These are phyloP conservation scores for Aschersonia sp. DNA, from an alignment of 2,329 filamentous ascomycete genomes.

Conservation along the genomic window DNA sequence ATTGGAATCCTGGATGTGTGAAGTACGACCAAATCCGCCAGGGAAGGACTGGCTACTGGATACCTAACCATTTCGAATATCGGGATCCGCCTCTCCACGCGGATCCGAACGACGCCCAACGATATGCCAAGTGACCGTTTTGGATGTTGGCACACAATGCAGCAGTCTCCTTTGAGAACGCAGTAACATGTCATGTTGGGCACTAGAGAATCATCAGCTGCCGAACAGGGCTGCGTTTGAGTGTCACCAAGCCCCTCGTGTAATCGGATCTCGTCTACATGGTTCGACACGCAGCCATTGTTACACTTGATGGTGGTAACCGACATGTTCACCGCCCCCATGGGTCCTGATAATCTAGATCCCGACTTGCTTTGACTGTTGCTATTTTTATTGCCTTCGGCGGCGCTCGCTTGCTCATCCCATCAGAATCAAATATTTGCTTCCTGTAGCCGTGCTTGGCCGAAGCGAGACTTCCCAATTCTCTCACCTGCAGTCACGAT, in stretches of 20 bases:
- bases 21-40: constrained; percentile 11
- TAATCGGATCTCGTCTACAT: constrained; percentile 1
- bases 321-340: constrained; percentile 4
- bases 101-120: no score
- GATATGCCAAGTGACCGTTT: no score
- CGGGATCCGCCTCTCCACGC: no score
- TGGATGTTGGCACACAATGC: no score
- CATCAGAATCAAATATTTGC: background rate
- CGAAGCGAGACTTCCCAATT: no score
- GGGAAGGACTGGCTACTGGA: constrained; percentile 11
- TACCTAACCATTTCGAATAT: background rate
- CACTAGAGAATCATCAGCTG: no score
- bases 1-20: constrained; percentile 22
- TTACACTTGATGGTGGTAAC: constrained; percentile 3
- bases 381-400: background rate
- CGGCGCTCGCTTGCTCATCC: constrained; percentile 2
- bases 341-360: constrained; percentile 1
- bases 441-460: no score
- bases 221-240: background rate
- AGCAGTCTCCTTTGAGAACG: background rate
- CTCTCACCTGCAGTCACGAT: no score
- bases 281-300: background rate
- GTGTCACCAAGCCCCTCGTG: background rate
- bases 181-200: background rate
- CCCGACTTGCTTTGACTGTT: background rate